These are phyloP conservation scores for Hymenotorrendiella dingleyae DNA, from an alignment of 2,329 filamentous ascomycete species.

Conservation along the genomic window DNA sequence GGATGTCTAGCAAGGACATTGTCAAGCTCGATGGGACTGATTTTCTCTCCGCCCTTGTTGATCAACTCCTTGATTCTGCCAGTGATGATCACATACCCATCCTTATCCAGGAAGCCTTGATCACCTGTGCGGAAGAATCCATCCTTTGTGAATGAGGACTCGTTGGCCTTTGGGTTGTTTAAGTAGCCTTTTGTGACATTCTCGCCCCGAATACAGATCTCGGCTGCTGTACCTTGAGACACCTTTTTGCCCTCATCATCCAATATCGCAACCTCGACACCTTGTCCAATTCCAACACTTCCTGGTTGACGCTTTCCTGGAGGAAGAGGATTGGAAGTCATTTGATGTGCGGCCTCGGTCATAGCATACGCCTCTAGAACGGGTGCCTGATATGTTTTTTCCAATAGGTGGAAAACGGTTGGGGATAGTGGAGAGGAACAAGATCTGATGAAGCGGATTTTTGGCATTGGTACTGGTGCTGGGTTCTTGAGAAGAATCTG, in stretches of 20 bases:
- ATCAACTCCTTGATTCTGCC: conserved; percentile 93
- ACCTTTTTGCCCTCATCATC: conserved; percentile 64
- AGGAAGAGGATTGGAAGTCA: conserved; percentile 71
- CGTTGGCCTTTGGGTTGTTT: conserved; percentile 75
- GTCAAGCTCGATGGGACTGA: conserved; percentile 81
- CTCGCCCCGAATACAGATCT: conserved; percentile 76
- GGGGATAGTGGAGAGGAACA: conserved; percentile 81
- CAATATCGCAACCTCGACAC: conserved; percentile 75
- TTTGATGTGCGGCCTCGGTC: conserved; percentile 84
- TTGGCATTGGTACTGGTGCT: conserved; percentile 58
- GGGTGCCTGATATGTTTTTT: conserved; percentile 68
- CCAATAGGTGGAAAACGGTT: conserved; percentile 73
- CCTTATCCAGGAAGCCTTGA: conserved; percentile 72
- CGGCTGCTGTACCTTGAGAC: conserved; percentile 63
- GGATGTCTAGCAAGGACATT: conserved; percentile 73
- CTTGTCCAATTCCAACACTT: conserved; percentile 76
- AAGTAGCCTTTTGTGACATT: conserved; percentile 83
- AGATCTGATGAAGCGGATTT: conserved; percentile 81
- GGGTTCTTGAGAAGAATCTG: conserved; percentile 77
- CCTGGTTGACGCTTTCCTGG: conserved; percentile 70
- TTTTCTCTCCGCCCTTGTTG: conserved; percentile 87
- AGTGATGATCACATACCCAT: conserved; percentile 80
- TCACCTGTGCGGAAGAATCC: conserved; percentile 87
- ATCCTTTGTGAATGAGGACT: conserved; percentile 63
- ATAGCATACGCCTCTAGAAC: conserved; percentile 89